Evolutionary conservation across 2,329 filamentous ascomycete genomes (phyloP).

Genomic region (Aspergillus thermomutatus): DNA sequence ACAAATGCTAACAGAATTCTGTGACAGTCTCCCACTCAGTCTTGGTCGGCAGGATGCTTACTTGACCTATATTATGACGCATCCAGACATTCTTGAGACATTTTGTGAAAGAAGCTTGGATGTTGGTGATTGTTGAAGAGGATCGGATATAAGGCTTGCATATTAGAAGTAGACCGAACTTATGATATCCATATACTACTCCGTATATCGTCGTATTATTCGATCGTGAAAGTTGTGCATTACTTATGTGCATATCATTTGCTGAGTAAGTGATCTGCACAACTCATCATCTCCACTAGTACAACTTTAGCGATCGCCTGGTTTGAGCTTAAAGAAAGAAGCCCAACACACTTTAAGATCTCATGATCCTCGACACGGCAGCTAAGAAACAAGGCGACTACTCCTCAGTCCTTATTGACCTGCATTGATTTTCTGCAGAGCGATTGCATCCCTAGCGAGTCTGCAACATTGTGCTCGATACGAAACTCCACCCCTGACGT

Average conservation of each 20-base stretch:
- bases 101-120: neutral
- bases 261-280: slow-evolving; percentile 16
- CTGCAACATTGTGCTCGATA: slow-evolving; percentile 2
- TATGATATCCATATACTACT: neutral
- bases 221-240: neutral
- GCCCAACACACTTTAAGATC: slow-evolving; percentile 2
- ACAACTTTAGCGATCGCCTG: slow-evolving; percentile 11
- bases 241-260: neutral
- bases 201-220: neutral
- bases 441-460: neutral
- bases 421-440: neutral
- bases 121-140: neutral
- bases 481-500: slow-evolving; percentile 21
- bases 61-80: slow-evolving; percentile 97
- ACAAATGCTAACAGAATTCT: slow-evolving; percentile 10
- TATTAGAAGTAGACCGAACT: neutral
- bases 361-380: neutral
- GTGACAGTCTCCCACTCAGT: slow-evolving; percentile 79
- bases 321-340: slow-evolving; percentile 6
- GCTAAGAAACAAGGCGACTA: neutral
- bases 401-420: neutral
- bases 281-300: slow-evolving; percentile 5
- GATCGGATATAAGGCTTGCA: neutral
- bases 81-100: slow-evolving; percentile 35
- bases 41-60: slow-evolving; percentile 92